A percentile compares a stretch with the other conserved stretches of the same genome.
phyloP scores from a whole-genome alignment of 495 filamentous ascomycete species.

The Hapsidospora chrysogenum region DNA sequence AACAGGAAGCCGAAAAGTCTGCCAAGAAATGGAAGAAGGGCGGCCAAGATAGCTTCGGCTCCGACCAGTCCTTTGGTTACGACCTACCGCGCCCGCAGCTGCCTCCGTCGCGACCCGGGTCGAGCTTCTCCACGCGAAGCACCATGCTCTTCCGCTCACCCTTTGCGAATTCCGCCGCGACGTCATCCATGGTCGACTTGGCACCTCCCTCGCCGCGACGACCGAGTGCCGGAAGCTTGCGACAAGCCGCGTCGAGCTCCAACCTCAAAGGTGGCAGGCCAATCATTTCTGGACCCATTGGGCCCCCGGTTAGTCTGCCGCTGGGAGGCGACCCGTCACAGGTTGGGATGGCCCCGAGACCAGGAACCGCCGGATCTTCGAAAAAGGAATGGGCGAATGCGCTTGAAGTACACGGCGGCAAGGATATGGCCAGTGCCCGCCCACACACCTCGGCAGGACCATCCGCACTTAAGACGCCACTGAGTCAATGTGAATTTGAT shows the following conservation, averaged over 20 bases:
- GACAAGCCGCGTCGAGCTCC: not conserved
- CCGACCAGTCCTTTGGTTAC: not conserved
- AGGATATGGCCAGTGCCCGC: not conserved
- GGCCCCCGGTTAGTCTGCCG: not conserved
- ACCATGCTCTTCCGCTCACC: slow-evolving; percentile 1
- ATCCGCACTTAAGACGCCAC: not conserved
- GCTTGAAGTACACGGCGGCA: not conserved
- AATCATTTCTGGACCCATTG: not conserved
- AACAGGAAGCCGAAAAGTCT: not conserved
- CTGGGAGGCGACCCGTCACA: not conserved
- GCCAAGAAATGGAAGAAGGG: not conserved
- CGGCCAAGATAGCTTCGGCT: slow-evolving; percentile 4
- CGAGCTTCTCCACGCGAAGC: not conserved
- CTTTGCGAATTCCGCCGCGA: not conserved
- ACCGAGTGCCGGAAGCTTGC: not conserved
- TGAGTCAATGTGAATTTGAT: not conserved
- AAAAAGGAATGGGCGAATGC: not conserved
- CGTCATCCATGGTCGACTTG: slow-evolving; percentile 2
- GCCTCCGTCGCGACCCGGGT: not conserved
- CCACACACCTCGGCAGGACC: not conserved
- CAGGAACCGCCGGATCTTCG: not conserved
- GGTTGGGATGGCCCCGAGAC: not conserved
- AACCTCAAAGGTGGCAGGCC: not conserved
- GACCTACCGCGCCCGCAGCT: not conserved
- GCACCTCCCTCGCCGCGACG: slow-evolving; percentile 1